A percentile compares a stretch with the other conserved stretches of the same genome.
Conservation (phyloP, 805 yeast species). For the Ogataea haglerorum region DNA sequence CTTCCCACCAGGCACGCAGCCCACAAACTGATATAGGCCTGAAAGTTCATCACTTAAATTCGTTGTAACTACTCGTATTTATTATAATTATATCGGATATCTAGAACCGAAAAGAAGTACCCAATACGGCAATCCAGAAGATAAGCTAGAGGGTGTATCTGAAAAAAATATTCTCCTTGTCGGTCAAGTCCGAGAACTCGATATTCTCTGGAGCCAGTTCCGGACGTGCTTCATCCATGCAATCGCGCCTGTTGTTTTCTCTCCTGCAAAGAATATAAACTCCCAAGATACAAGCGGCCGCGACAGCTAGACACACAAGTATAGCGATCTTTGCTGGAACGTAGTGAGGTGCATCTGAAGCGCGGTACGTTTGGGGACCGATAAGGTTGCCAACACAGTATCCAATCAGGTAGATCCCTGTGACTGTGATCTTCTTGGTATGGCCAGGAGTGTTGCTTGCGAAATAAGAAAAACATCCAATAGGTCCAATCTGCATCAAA, state of each 20-base stretch:
- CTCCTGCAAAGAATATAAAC: constrained; percentile 27
- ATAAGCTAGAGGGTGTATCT: constrained; percentile 36
- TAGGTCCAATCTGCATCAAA: constrained; percentile 16
- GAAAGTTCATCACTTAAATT: too few species aligned
- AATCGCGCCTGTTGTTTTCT: constrained; percentile 44
- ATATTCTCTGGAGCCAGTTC: constrained; percentile 19
- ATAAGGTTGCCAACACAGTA: constrained; percentile 63
- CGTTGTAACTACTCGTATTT: too few species aligned
- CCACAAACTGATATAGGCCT: too few species aligned
- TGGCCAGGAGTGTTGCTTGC: constrained; percentile 54
- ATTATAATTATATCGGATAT: too few species aligned
- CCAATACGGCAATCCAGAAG: neutral
- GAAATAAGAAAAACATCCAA: constrained; percentile 23
- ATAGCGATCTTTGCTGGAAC: constrained; percentile 35
- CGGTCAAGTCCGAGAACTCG: constrained; percentile 37
- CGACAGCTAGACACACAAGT: constrained; percentile 41
- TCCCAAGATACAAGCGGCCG: constrained; percentile 7
- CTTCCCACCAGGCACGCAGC: too few species aligned
- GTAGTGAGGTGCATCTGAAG: constrained; percentile 47
- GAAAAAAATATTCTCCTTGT: constrained; percentile 52
- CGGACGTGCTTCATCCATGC: constrained; percentile 21
- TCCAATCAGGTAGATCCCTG: constrained; percentile 54
- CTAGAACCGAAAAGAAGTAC: too few species aligned
- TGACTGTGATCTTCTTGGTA: constrained; percentile 60
- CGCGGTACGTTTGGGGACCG: constrained; percentile 69